phyloP scores from a whole-genome alignment of 192 early-diverging fungal species.

The Coemansia reversa region DNA sequence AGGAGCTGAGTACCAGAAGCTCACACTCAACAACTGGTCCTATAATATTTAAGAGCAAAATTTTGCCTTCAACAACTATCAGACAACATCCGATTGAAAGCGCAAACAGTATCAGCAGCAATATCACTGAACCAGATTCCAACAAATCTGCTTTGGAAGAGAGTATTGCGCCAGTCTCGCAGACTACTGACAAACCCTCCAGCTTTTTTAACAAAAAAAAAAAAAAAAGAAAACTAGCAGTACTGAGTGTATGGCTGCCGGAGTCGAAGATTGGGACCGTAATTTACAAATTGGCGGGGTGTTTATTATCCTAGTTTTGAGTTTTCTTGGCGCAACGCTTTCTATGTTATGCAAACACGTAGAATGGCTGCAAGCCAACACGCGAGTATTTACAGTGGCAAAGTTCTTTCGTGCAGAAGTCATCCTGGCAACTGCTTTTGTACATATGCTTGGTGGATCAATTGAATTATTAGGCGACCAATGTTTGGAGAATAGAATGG shows the following conservation, averaged over 20 bases:
- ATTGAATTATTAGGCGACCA: slow-evolving; percentile 57
- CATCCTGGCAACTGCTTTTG: slow-evolving; percentile 72
- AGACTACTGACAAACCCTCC: neutral
- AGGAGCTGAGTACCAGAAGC: neutral
- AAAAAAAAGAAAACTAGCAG: neutral
- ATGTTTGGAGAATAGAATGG: slow-evolving; percentile 57
- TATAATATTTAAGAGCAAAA: slow-evolving; percentile 36
- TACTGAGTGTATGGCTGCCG: slow-evolving; percentile 28
- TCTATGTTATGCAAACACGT: slow-evolving; percentile 52
- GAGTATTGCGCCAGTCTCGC: neutral
- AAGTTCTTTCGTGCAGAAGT: slow-evolving; percentile 69
- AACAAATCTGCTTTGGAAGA: neutral
- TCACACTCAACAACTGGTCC: slow-evolving; percentile 26
- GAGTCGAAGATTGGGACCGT: slow-evolving; percentile 48
- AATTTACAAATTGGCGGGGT: slow-evolving; percentile 56
- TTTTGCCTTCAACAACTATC: neutral
- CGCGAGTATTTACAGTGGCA: slow-evolving; percentile 38
- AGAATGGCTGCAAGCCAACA: slow-evolving; percentile 28
- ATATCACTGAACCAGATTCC: neutral
- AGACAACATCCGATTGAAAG: neutral
- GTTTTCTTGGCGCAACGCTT: slow-evolving; percentile 56
- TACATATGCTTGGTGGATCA: slow-evolving; percentile 72
- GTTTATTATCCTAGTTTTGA: slow-evolving; percentile 58
- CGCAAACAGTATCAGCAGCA: neutral
- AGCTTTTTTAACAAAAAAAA: neutral